A percentile compares a stretch with the other conserved stretches of the same genome.
These are phyloP conservation scores for Yarrowia divulgata DNA, from an alignment of 805 yeast species.

Conservation along the genomic window DNA sequence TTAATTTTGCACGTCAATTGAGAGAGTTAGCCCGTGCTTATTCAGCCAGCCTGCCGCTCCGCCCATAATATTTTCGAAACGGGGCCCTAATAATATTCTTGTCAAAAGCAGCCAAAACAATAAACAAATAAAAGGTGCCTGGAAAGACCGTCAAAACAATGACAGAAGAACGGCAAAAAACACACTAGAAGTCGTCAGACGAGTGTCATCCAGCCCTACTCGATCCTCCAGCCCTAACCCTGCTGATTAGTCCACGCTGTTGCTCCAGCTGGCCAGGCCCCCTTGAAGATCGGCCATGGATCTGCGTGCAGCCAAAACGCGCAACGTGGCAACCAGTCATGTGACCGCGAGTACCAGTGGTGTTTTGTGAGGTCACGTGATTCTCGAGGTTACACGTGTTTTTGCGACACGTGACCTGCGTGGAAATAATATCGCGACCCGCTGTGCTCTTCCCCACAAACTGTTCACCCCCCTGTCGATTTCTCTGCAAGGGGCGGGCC, in stretches of 20 bases:
- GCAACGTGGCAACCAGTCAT: not conserved
- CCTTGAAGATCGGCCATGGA: conserved; percentile 30
- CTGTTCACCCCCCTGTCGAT: not conserved
- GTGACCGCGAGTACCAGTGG: too few relatives aligned
- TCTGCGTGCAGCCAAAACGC: conserved; percentile 35
- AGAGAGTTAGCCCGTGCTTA: too few relatives aligned
- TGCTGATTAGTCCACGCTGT: not conserved
- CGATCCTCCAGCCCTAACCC: not conserved
- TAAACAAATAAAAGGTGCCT: too few relatives aligned
- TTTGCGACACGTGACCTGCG: not conserved
- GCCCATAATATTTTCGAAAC: too few relatives aligned
- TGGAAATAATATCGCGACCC: not conserved
- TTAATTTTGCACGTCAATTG: too few relatives aligned
- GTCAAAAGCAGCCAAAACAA: too few relatives aligned
- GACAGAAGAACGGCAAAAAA: too few relatives aligned
- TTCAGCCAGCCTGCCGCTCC: too few relatives aligned
- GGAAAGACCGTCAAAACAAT: too few relatives aligned
- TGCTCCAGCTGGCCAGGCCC: conserved; percentile 1
- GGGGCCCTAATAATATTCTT: too few relatives aligned
- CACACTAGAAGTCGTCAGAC: not conserved
- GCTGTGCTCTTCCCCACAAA: not conserved
- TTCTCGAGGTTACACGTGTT: too few relatives aligned
- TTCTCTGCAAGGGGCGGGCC: conserved; percentile 9
- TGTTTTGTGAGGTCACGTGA: too few relatives aligned
- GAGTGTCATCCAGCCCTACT: not conserved